Conservation (phyloP, 106 monocot genomes). For the Acanthochlamys bracteata region DNA sequence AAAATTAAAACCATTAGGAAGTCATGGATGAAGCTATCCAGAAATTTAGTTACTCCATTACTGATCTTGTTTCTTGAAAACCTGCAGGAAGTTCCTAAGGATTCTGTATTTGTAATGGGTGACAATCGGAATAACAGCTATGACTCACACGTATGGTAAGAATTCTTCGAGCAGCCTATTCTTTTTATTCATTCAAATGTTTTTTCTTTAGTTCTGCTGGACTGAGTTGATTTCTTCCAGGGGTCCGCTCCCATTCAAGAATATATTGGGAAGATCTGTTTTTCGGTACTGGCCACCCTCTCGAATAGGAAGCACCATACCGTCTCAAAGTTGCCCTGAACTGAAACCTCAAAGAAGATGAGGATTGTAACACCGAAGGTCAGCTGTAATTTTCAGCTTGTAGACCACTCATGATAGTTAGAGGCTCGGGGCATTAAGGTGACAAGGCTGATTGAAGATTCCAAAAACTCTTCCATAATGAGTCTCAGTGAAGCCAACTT, state of each 20-base stretch:
- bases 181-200: neutral
- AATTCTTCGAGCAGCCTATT: neutral
- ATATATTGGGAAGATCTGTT: constrained; percentile 82
- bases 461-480: neutral
- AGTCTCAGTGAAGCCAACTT: neutral
- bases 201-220: neutral
- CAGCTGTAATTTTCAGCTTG: neutral
- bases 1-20: too few species aligned
- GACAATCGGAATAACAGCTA: constrained; percentile 99
- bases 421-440: neutral
- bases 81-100: constrained; percentile 69
- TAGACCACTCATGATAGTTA: neutral
- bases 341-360: neutral
- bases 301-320: constrained; percentile 64
- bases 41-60: neutral
- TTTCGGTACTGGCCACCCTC: constrained; percentile 92
- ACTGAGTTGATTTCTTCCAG: constrained; percentile 21
- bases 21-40: neutral
- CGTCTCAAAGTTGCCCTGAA: constrained; percentile 10
- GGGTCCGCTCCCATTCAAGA: constrained; percentile 84
- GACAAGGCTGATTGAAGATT: neutral
- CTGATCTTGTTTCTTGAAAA: neutral
- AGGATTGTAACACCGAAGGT: neutral
- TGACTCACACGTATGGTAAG: constrained; percentile 94
- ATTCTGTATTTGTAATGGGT: constrained; percentile 90